Conservation (phyloP, 106 monocot genomes). For the Dactylorhiza incarnata region DNA sequence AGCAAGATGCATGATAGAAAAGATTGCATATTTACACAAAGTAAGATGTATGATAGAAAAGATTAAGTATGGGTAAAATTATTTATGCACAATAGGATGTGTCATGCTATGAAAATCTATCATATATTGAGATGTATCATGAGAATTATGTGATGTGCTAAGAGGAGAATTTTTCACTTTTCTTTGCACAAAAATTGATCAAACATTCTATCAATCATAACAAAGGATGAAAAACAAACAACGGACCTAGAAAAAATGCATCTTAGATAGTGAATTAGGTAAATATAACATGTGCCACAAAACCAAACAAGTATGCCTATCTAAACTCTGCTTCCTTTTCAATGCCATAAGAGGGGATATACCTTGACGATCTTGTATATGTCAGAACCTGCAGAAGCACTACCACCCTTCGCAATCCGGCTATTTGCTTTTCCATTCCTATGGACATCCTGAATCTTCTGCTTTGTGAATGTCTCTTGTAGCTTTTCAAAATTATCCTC, state of each 20-base stretch:
- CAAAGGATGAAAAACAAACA: not conserved
- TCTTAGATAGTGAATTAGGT: not conserved
- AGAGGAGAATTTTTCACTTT: no score
- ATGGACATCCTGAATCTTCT: constrained; percentile 34
- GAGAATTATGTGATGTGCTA: not conserved
- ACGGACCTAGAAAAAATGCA: not conserved
- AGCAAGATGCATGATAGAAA: no score
- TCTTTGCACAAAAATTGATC: no score
- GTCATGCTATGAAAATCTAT: not conserved
- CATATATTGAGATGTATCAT: not conserved
- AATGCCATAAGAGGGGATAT: not conserved
- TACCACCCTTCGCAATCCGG: constrained; percentile 83
- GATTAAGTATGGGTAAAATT: not conserved
- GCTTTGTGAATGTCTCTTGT: constrained; percentile 76
- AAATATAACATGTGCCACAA: not conserved
- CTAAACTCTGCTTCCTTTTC: not conserved
- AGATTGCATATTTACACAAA: not conserved
- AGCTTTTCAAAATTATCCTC: constrained; percentile 82
- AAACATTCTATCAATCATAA: not conserved
- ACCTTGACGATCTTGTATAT: constrained; percentile 99
- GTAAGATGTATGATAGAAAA: not conserved
- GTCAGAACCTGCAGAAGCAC: constrained; percentile 65
- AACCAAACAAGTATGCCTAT: not conserved
- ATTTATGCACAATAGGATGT: not conserved
- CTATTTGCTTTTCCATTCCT: constrained; percentile 41